phyloP scores from a whole-genome alignment of 1,284 basidiomycete species.

The Leccinum insolens region DNA sequence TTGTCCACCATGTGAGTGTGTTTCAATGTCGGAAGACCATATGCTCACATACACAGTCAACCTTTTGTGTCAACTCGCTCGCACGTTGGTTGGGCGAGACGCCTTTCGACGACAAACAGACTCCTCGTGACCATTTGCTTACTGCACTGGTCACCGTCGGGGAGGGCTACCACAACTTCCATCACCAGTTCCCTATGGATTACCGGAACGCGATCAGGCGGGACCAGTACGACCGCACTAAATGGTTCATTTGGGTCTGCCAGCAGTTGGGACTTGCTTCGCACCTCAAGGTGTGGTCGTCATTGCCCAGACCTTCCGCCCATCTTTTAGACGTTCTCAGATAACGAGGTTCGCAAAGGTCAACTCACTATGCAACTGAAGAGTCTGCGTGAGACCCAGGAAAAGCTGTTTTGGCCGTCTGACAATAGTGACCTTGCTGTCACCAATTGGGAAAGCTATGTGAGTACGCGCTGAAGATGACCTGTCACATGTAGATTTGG shows the following conservation, averaged over 20 bases:
- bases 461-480: conserved; percentile 40
- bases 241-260: conserved; percentile 86
- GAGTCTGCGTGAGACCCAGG: conserved; percentile 72
- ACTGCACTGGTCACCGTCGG: conserved; percentile 89
- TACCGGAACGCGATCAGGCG: conserved; percentile 92
- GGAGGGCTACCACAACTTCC: conserved; percentile 98
- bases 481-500: conserved; percentile 53
- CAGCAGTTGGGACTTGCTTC: conserved; percentile 74
- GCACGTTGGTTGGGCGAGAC: conserved; percentile 93
- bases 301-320: conserved; percentile 1
- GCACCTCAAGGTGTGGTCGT: conserved; percentile 70
- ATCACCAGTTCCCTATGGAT: conserved; percentile 94
- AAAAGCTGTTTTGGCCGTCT: conserved; percentile 77
- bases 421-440: conserved; percentile 77
- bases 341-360: conserved; percentile 92
- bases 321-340: conserved; percentile 70
- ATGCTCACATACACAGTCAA: conserved; percentile 59
- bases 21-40: background rate
- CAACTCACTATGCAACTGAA: conserved; percentile 93
- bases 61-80: conserved; percentile 94
- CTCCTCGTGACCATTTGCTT: conserved; percentile 86
- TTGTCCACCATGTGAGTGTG: conserved; percentile 84
- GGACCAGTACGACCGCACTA: conserved; percentile 90
- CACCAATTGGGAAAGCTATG: conserved; percentile 83
- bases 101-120: conserved; percentile 95